Evolutionary conservation across 2,329 filamentous ascomycete species (phyloP).

Genomic region (Harringtonia lauricola): DNA sequence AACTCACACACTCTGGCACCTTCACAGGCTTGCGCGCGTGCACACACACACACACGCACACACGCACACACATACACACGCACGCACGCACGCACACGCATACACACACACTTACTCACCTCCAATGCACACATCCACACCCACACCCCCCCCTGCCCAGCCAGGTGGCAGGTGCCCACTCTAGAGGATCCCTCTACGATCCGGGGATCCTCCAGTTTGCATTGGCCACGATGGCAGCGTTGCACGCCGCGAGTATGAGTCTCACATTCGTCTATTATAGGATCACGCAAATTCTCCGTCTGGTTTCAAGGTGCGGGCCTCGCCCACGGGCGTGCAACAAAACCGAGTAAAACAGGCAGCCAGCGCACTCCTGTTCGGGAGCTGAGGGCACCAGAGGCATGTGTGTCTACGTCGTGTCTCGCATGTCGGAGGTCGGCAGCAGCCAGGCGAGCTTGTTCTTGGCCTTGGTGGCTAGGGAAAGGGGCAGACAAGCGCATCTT

Average conservation of each 20-base stretch:
- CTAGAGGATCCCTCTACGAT: slow-evolving; percentile 5
- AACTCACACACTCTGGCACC: too few relatives aligned
- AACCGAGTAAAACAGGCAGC: slow-evolving; percentile 10
- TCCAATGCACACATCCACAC: too few relatives aligned
- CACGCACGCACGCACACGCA: too few relatives aligned
- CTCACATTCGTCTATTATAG: slow-evolving; percentile 11
- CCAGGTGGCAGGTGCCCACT: slow-evolving; percentile 1
- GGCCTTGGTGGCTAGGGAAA: background rate
- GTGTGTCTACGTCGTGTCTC: slow-evolving; percentile 11
- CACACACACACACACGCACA: background rate
- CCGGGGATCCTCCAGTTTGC: slow-evolving; percentile 6
- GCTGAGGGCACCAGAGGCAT: background rate
- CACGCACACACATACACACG: too few relatives aligned
- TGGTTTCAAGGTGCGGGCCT: slow-evolving; percentile 11
- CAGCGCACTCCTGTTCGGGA: slow-evolving; percentile 9
- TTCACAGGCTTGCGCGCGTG: too few relatives aligned
- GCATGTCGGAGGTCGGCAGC: slow-evolving; percentile 12
- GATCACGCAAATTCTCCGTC: slow-evolving; percentile 15
- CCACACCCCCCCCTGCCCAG: background rate
- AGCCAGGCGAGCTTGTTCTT: slow-evolving; percentile 1
- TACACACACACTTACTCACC: too few relatives aligned
- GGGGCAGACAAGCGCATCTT: background rate
- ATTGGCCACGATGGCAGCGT: slow-evolving; percentile 7
- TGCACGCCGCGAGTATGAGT: slow-evolving; percentile 7
- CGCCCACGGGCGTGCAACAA: slow-evolving; percentile 10